Conservation (phyloP, 2,329 filamentous ascomycete genomes). For the Fusarium compactum region DNA sequence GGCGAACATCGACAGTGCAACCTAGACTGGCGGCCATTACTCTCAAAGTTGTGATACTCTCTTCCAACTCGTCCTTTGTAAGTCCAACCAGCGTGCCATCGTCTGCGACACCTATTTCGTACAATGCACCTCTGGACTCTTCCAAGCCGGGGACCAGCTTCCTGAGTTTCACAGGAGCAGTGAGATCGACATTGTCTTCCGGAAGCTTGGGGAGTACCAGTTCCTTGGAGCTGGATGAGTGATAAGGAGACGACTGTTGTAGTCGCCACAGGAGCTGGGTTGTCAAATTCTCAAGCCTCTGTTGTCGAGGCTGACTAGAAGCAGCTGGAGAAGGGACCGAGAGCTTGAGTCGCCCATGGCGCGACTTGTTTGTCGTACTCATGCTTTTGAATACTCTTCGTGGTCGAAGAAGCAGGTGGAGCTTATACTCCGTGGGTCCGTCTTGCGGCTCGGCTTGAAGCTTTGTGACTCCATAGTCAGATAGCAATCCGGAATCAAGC, state of each 20-base stretch:
- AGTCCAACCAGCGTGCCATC: slow-evolving; percentile 92
- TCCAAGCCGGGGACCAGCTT: slow-evolving; percentile 83
- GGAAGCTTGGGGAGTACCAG: slow-evolving; percentile 81
- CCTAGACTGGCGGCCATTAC: slow-evolving; percentile 95
- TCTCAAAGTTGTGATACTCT: slow-evolving; percentile 85
- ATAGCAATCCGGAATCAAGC: slow-evolving; percentile 57
- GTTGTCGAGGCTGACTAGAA: slow-evolving; percentile 79
- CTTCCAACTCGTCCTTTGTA: slow-evolving; percentile 89
- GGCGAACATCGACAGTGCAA: slow-evolving; percentile 83
- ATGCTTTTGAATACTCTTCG: slow-evolving; percentile 79
- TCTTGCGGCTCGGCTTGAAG: slow-evolving; percentile 92
- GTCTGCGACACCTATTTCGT: slow-evolving; percentile 96
- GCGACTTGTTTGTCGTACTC: slow-evolving; percentile 65
- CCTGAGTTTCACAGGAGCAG: slow-evolving; percentile 61
- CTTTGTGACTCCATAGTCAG: slow-evolving; percentile 76
- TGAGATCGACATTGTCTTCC: slow-evolving; percentile 66
- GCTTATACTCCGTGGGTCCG: slow-evolving; percentile 95
- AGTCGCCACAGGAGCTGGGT: slow-evolving; percentile 95
- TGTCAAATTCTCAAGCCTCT: slow-evolving; percentile 88
- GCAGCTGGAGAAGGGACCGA: slow-evolving; percentile 53
- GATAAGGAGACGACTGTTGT: slow-evolving; percentile 93
- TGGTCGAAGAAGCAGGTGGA: slow-evolving; percentile 86
- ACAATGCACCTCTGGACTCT: slow-evolving; percentile 91
- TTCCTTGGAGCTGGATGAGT: slow-evolving; percentile 81
- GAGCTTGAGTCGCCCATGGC: slow-evolving; percentile 34